A percentile compares a stretch with the other conserved stretches of the same genome.
These are phyloP conservation scores for Lentinula sp. DNA, from an alignment of 768 basidiomycete species.

Conservation along the genomic window DNA sequence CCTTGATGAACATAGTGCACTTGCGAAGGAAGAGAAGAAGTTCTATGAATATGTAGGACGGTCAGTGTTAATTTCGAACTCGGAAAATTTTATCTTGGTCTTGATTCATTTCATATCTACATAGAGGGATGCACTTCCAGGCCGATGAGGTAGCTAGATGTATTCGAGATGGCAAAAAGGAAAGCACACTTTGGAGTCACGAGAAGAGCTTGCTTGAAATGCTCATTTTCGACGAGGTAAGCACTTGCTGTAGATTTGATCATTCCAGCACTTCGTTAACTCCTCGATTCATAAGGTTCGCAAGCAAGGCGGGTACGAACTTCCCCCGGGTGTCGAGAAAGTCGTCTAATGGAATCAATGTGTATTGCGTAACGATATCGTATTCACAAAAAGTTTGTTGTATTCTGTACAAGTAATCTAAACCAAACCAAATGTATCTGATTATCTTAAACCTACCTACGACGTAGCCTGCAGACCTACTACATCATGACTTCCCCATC, in stretches of 20 bases:
- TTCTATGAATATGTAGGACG: constrained; percentile 52
- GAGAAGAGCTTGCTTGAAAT: constrained; percentile 78
- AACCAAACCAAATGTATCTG: no score
- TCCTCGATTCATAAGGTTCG: constrained; percentile 1
- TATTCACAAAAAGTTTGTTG: no score
- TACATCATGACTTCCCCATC: neutral
- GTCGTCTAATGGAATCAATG: neutral
- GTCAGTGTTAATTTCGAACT: neutral
- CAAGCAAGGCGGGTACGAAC: constrained; percentile 12
- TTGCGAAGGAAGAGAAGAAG: constrained; percentile 52
- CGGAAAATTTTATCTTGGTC: neutral
- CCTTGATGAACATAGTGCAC: constrained; percentile 39
- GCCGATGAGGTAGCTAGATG: constrained; percentile 86
- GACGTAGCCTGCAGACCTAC: no score
- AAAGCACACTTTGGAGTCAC: constrained; percentile 73
- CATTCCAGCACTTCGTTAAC: neutral
- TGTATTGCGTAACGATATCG: neutral
- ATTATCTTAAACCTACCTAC: no score
- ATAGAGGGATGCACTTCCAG: constrained; percentile 74
- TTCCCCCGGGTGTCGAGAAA: constrained; percentile 14
- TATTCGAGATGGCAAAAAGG: constrained; percentile 62
- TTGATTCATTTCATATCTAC: neutral
- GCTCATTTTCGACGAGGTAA: constrained; percentile 81
- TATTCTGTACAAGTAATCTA: no score
- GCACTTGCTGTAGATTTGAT: constrained; percentile 3